Base-by-base conservation (phyloP, 2,329 filamentous ascomycete species). In the Endocalyx cinctus region DNA sequence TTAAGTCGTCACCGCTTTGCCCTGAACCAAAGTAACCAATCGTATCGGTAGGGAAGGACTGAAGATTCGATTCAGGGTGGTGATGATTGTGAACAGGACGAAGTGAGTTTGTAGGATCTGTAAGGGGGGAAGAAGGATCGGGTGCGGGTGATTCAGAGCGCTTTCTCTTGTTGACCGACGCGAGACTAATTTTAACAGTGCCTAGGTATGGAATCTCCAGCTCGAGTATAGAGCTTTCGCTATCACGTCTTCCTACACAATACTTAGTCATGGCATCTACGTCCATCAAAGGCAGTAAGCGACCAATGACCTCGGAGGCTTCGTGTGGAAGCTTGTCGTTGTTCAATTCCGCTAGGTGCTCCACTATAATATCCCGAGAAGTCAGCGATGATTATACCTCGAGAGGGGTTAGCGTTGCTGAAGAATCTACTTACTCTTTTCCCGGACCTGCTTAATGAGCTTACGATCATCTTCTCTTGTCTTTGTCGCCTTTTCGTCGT, bases 171-270 rank as follows among this genome's bases (percentile, higher is more conserved):
- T 59, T 62, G n/a, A n/a, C n/a, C n/a, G n/a, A n/a, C n/a, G n/a
- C n/a, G n/a, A n/a, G n/a, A n/a, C n/a, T n/a, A 41, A 72, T 66
- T 38, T 63, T 68, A 26, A 72, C 57, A 2, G 63, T 67, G 16
- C 68, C 68, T 3, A 71, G 51, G 39, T 67, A 70, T 0, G 68
- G 68, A 3, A 72, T 59, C 23, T 60, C 62, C 6, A 72, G 55
- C n/a, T n/a, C n/a, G 5, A 59, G 57, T 20, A 71, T 45, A 5
- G 49, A 47, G 10, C 39, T 10, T 2, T 31, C 30, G n/a, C 39
- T 32, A 22, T 40, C 25, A 13, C 20, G 19, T 20, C 39, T 17
- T 33, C 32, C 34, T 16, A 41, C 41, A 33, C 39, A 33, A 22
- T 50, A 45, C 11, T 38, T 17, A 28, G 15, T 33, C 30, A 40